Evolutionary conservation across 768 basidiomycete species (phyloP).

Genomic region (Leccinum longicurvipes): DNA sequence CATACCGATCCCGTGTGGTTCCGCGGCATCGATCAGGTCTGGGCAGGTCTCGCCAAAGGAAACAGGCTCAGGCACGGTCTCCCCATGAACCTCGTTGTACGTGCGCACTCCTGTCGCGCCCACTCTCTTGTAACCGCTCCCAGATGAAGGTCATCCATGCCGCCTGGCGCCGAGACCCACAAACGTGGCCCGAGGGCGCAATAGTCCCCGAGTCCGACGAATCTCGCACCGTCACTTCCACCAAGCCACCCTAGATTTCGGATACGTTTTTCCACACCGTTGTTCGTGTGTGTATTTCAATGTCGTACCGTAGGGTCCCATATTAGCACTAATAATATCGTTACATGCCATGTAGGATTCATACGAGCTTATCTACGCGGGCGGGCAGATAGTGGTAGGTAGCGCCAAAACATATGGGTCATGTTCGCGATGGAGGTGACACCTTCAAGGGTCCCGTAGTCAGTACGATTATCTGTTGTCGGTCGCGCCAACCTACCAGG

Average conservation of each 20-base stretch:
- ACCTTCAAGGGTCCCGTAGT: constrained; percentile 46
- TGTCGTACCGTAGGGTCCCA: not conserved
- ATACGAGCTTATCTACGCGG: constrained; percentile 26
- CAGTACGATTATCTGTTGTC: constrained; percentile 4
- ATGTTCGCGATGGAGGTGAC: constrained; percentile 76
- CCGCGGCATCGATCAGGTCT: constrained; percentile 55
- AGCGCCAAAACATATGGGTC: constrained; percentile 15
- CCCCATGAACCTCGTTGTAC: constrained; percentile 63
- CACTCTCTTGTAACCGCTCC: constrained; percentile 5
- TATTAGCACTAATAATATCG: constrained; percentile 3
- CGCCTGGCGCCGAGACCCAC: constrained; percentile 67
- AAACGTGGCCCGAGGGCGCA: constrained; percentile 69
- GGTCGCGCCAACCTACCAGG: constrained; percentile 52
- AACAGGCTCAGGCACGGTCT: constrained; percentile 53
- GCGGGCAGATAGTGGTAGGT: constrained; percentile 22
- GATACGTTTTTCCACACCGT: not conserved
- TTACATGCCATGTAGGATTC: constrained; percentile 9
- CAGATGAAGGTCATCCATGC: constrained; percentile 74
- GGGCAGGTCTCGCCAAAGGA: constrained; percentile 61
- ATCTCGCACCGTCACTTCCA: constrained; percentile 16
- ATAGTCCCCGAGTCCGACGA: constrained; percentile 64
- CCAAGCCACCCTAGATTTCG: constrained; percentile 4
- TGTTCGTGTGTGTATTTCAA: constrained; percentile 7
- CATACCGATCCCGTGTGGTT: constrained; percentile 55
- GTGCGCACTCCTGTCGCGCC: constrained; percentile 23